Base-by-base conservation (phyloP, 108 stramenopile species). In the Chaetoceros tenuissimus region DNA sequence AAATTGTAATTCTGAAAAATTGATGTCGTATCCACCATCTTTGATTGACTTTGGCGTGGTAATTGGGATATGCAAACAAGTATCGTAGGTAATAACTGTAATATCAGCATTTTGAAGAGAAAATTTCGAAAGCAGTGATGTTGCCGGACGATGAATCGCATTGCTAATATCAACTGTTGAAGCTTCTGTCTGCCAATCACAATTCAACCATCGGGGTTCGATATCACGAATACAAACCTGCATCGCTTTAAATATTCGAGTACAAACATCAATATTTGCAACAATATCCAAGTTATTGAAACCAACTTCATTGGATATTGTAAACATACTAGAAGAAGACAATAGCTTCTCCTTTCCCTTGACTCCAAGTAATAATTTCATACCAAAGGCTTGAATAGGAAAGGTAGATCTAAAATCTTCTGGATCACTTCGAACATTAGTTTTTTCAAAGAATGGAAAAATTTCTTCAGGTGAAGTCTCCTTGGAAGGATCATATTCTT, bases 391-490 rank as follows among this genome's bases (percentile, higher is more conserved):
- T 48, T 81, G 80, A 1, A 61, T 31, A 3, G 75, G 79, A 57
- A 81, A 75, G 1, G 73, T 57, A 49, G 68, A 66, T 10, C 68
- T 70, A 3, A 81, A 48, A 27, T 61, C 76, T 2, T 71, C 45
- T 3, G 74, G 79, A 53, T 84, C 77, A 28, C 67, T 53, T 61
- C 88, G 82, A 52, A 80, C 71, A 52, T 63, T 55, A 43, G 75
- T 66, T 23, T 66, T 67, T 48, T 85, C 84, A 58, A 83, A 83
- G 1, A 81, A 48, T 8, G 87, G 87, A 57, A 89, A 89, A 52
- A 49, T 66, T 45, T 79, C 84, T 46, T 84, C 82, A 22, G 60
- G 59, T 28, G 54, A 46, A 24, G 75, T 51, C 27, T 63, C 53
- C 43, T 53, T 54, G 21, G 21, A 31, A 31, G 29, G 63, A 2